Evolutionary conservation across 129 eudicot species (phyloP).

Genomic region (Tanacetum coccineum): DNA sequence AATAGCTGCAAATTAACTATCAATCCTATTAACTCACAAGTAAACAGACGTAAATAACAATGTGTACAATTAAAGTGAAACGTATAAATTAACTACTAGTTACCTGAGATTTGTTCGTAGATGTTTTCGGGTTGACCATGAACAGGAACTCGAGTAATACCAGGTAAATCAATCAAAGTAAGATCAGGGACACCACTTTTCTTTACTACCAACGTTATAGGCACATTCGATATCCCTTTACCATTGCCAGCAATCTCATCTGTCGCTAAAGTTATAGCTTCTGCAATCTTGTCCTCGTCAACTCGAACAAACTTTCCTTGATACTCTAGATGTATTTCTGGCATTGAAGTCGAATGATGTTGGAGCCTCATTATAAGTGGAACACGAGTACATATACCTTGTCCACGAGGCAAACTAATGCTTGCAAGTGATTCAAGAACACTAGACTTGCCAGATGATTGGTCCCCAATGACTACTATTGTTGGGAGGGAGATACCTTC

Average conservation of each 20-base stretch:
- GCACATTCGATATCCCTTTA: conserved; percentile 29
- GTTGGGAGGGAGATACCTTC: conserved; percentile 40
- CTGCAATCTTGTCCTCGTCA: conserved; percentile 2
- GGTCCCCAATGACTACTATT: conserved; percentile 37
- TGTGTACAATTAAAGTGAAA: no score
- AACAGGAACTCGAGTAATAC: conserved; percentile 30
- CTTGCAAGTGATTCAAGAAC: conserved; percentile 36
- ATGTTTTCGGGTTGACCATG: conserved; percentile 35
- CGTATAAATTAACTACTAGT: background rate
- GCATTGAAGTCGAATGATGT: background rate
- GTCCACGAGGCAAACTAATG: conserved; percentile 31
- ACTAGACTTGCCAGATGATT: conserved; percentile 37
- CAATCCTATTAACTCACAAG: background rate
- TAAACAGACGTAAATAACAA: background rate
- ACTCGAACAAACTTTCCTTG: background rate
- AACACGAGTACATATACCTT: conserved; percentile 3
- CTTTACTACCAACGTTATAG: conserved; percentile 28
- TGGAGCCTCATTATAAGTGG: background rate
- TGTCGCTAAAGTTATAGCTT: conserved; percentile 22
- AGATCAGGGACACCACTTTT: conserved; percentile 35
- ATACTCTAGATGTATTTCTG: conserved; percentile 16
- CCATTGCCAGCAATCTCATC: conserved; percentile 26
- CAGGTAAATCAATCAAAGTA: conserved; percentile 37
- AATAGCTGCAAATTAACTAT: no score
- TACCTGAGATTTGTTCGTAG: conserved; percentile 25